A percentile compares a stretch with the other conserved stretches of the same genome.
Conservation (phyloP, 2,329 filamentous ascomycete species). For the Aureobasidium uvarum region DNA sequence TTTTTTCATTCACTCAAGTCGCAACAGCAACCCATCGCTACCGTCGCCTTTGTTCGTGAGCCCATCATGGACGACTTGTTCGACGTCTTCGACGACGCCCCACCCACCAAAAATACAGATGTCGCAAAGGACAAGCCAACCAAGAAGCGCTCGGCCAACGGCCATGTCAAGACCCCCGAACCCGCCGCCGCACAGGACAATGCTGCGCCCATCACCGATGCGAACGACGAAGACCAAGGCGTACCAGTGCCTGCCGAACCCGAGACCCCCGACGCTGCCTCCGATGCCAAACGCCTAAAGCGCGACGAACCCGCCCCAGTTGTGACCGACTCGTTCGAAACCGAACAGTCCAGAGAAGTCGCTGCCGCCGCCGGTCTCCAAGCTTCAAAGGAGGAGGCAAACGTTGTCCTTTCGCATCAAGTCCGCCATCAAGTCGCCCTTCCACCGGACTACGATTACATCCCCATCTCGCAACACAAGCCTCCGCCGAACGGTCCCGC, state of each 20-base stretch:
- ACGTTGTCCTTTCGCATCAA: constrained; percentile 88
- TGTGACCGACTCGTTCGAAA: constrained; percentile 91
- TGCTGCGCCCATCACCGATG: neutral
- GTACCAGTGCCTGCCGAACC: neutral
- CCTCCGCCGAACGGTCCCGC: constrained; percentile 77
- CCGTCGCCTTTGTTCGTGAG: neutral
- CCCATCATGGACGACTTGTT: constrained; percentile 46
- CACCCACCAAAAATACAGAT: constrained; percentile 29
- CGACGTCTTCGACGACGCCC: constrained; percentile 46
- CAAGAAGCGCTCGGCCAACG: constrained; percentile 86
- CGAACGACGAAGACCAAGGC: constrained; percentile 1
- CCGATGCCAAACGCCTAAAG: constrained; percentile 63
- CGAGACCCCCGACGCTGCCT: constrained; percentile 43
- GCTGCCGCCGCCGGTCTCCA: constrained; percentile 71
- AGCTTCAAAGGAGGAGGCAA: constrained; percentile 61
- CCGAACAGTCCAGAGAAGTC: constrained; percentile 87
- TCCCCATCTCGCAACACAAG: constrained; percentile 93
- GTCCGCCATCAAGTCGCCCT: constrained; percentile 97
- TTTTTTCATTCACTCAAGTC: constrained; percentile 14
- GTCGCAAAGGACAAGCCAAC: constrained; percentile 49
- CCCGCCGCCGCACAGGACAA: constrained; percentile 1
- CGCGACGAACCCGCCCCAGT: constrained; percentile 71
- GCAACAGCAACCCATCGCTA: constrained; percentile 1
- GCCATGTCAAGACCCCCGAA: constrained; percentile 62
- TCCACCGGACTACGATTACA: constrained; percentile 79